Evolutionary conservation across 768 basidiomycete species (phyloP).

Genomic region (Boletus huronensis): DNA sequence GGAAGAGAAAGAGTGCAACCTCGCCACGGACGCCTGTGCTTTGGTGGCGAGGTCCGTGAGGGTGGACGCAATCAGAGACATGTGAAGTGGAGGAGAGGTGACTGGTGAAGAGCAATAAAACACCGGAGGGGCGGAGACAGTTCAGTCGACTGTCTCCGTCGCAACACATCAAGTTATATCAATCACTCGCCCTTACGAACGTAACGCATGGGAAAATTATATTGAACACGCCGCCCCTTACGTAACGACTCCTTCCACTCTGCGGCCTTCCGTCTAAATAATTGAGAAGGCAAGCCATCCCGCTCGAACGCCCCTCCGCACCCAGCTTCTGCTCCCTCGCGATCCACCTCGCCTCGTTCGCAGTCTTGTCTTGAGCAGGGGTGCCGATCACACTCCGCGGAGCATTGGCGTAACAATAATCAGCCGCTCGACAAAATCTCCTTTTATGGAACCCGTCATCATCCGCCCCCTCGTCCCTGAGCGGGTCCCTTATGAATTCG

Average conservation of each 20-base stretch:
- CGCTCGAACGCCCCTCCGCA: slow-evolving; percentile 1
- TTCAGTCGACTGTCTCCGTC: slow-evolving; percentile 13
- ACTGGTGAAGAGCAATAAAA: slow-evolving; percentile 7
- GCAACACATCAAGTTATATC: slow-evolving; percentile 31
- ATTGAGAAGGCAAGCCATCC: background rate
- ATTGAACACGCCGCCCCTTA: slow-evolving; percentile 14
- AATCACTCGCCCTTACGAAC: slow-evolving; percentile 1
- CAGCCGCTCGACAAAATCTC: slow-evolving; percentile 9
- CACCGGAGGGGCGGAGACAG: background rate
- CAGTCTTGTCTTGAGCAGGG: background rate
- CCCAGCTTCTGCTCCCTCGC: slow-evolving; percentile 7
- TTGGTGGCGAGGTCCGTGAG: slow-evolving; percentile 28
- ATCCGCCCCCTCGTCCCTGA: slow-evolving; percentile 23
- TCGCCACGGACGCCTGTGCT: slow-evolving; percentile 20
- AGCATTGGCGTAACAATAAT: slow-evolving; percentile 8
- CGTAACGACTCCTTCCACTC: slow-evolving; percentile 7
- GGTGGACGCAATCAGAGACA: slow-evolving; percentile 29
- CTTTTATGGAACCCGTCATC: slow-evolving; percentile 14
- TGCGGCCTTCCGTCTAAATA: slow-evolving; percentile 14
- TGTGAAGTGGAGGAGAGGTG: slow-evolving; percentile 18
- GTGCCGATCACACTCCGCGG: slow-evolving; percentile 16
- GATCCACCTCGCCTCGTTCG: background rate
- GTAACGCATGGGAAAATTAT: slow-evolving; percentile 29
- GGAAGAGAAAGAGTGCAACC: slow-evolving; percentile 4
- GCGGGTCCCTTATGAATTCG: slow-evolving; percentile 16